Evolutionary conservation across 768 basidiomycete species (phyloP), one percentile per base, ranked within the genome.

Genomic region (Leccinum obscurum): DNA sequence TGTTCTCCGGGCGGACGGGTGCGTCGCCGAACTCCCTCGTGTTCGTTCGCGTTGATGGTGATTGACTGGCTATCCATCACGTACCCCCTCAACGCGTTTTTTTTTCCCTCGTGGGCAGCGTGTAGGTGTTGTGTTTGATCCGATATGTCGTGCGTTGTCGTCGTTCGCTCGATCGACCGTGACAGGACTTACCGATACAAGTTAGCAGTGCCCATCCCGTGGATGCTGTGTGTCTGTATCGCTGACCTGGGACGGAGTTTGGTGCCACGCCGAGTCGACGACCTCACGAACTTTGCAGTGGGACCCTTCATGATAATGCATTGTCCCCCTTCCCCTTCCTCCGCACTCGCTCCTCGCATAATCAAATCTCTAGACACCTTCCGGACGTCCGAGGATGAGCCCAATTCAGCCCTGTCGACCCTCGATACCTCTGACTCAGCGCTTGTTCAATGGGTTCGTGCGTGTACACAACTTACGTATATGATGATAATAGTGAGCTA

Each of bases 251-350:
- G 41, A n/a, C 41, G 39, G 39, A 41, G 39, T 41, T 41, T n/a
- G 17, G 17, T 41, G 8, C 0, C n/a, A n/a, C 4, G 4, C n/a
- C 1, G 41, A n/a, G 0, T 0, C 41, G 0, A n/a, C 41, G 41
- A n/a, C n/a, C n/a, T 10, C 41, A n/a, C 9, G 2, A 41, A 41
- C 41, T n/a, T n/a, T 2, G 41, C 17, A 41, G 9, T 9, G 35
- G 17, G 9, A 41, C 41, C 39, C 8, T 17, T 41, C 17, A 3
- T 41, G 8, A 26, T 26, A 26, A n/a, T 41, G 17, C 6, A 37
- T 37, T 37, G 14, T 3, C n/a, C 41, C 17, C 17, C 39, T 41
- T 41, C 9, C n/a, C 39, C 41, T 41, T 41, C 9, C n/a, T 17
- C 41, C 41, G 41, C 41, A 41, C 41, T 41, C 41, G 4, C n/a